phyloP scores from a whole-genome alignment of 495 filamentous ascomycete genomes.

The Aspergillus sclerotioniger region DNA sequence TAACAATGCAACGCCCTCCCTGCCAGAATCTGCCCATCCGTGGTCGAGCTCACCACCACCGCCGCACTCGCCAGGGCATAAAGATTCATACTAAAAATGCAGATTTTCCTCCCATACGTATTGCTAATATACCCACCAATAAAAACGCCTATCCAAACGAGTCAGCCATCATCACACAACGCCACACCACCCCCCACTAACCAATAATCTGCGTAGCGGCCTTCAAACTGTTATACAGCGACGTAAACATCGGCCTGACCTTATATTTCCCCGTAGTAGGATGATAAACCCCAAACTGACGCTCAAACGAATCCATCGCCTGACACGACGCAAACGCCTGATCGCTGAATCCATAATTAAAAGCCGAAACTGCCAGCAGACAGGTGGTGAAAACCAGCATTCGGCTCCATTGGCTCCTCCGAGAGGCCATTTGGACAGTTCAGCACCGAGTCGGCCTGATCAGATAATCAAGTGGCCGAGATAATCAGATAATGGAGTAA shows the following conservation, averaged over 20 bases:
- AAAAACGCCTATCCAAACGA: neutral
- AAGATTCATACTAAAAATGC: conserved; percentile 10
- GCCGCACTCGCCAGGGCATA: conserved; percentile 9
- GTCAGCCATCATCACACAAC: neutral
- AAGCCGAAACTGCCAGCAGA: conserved; percentile 18
- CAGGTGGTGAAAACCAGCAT: neutral
- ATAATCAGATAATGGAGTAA: neutral
- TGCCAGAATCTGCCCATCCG: conserved; percentile 4
- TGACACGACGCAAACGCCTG: conserved; percentile 33
- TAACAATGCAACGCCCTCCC: conserved; percentile 8
- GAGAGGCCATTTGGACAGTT: neutral
- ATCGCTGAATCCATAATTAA: conserved; percentile 39
- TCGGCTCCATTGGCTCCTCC: neutral
- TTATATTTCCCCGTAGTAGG: conserved; percentile 17
- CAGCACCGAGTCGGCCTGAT: neutral
- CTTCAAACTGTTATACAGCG: conserved; percentile 40
- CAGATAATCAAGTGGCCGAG: neutral
- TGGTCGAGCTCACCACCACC: conserved; percentile 4
- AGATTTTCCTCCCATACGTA: neutral
- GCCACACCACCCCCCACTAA: neutral
- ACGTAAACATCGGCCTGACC: conserved; percentile 25
- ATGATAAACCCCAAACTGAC: conserved; percentile 32
- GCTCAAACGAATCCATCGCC: conserved; percentile 30
- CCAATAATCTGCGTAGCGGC: neutral
- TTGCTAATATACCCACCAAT: conserved; percentile 8